Evolutionary conservation across 257 asterid genomes (phyloP), one percentile per base, ranked within the genome.

Genomic region (Solanum dulcamara): DNA sequence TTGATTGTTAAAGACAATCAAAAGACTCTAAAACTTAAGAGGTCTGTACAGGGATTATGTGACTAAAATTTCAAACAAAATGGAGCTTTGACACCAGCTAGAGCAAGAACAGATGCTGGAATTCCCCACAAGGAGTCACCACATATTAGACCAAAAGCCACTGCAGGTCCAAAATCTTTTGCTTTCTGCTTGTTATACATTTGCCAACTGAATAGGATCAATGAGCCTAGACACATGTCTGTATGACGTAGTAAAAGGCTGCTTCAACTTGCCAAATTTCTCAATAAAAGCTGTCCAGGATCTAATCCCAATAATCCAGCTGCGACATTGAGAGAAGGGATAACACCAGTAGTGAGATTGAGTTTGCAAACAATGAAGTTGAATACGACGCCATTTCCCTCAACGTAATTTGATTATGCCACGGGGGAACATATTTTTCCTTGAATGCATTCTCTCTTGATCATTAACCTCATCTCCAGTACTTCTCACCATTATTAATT

Each of bases 151-250:
- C 97, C 98, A 0, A 95, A 94, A 17, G 98, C 97, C 24, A 92
- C 85, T 0, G 95, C 97, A 0, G 98, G 94, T 5, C 85, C 93
- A 20, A 84, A 90, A 22, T 89, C 90, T 5, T 37, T n/a, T 0
- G 98, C 92, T 32, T 33, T 28, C 51, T 68, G 86, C 91, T 86
- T 92, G 81, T 87, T 90, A 51, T 15, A 71, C 88, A 0, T 40
- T 57, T 81, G 84, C 98, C 93, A 90, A 1, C 84, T 0, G 18
- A 89, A 91, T 24, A 94, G n/a, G 68, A 94, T 89, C 90, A 92
- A 83, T 89, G 96, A 93, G 40, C 98, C 97, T 0, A 94, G 3
- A 14, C 98, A 94, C 98, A 93, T 94, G 59, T 94, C 98, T 93
- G 98, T 3, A 94, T 90, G 15, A 94, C 96, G 0, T 86, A 60